A percentile compares a stretch with the other conserved stretches of the same genome.
phyloP scores from a whole-genome alignment of 2,329 filamentous ascomycete species.

The Thielaviopsis punctulata region DNA sequence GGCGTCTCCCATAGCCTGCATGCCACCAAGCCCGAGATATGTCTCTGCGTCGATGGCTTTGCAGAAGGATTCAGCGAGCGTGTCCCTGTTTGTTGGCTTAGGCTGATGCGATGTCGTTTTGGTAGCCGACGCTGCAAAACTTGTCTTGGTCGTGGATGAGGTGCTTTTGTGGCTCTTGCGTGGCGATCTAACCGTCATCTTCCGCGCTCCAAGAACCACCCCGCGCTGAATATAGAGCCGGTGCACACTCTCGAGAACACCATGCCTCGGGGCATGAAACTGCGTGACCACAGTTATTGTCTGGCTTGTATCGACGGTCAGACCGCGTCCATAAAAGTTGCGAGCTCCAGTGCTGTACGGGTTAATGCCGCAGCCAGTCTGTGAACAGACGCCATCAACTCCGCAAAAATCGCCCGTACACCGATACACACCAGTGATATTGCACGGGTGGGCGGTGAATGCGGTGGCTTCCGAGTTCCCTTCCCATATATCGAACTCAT shows the following conservation, averaged over 20 bases:
- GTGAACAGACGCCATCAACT: constrained; percentile 25
- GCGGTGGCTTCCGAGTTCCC: constrained; percentile 29
- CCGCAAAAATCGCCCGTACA: constrained; percentile 27
- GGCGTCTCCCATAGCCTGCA: constrained; percentile 28
- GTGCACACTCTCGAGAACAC: constrained; percentile 27
- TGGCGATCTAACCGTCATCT: constrained; percentile 17
- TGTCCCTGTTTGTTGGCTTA: constrained; percentile 18
- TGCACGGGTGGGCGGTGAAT: constrained; percentile 33
- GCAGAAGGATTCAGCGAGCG: constrained; percentile 22
- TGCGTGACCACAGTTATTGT: constrained; percentile 32
- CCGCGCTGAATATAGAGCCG: constrained; percentile 33
- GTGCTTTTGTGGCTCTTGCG: constrained; percentile 15
- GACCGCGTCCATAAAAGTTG: constrained; percentile 20
- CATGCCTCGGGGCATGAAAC: constrained; percentile 24
- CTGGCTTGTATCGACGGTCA: constrained; percentile 21
- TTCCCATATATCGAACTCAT: constrained; percentile 39
- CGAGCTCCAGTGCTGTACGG: constrained; percentile 20
- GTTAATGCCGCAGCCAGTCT: constrained; percentile 28
- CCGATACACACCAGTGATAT: constrained; percentile 24
- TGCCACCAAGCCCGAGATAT: constrained; percentile 24
- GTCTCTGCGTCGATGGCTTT: constrained; percentile 17
- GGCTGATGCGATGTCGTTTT: constrained; percentile 18
- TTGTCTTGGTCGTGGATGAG: constrained; percentile 22
- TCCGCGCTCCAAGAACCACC: constrained; percentile 24
- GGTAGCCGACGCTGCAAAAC: constrained; percentile 16